phyloP scores from a whole-genome alignment of 768 basidiomycete species.

The Ramaria sp. region DNA sequence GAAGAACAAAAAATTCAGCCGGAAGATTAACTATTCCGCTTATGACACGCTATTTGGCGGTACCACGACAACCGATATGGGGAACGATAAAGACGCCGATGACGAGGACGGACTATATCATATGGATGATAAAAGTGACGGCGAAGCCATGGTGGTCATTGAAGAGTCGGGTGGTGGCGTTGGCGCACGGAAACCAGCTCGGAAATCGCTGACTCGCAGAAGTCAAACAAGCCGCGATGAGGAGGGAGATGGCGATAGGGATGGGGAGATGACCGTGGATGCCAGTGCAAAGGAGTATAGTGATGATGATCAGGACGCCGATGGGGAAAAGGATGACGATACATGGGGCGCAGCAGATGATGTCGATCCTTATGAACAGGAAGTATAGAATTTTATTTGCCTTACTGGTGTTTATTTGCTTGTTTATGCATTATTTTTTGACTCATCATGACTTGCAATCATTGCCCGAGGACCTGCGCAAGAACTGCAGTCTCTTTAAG shows the following conservation, averaged over 20 bases:
- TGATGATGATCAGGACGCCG: constrained; percentile 25
- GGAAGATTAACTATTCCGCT: constrained; percentile 89
- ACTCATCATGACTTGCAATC: no score
- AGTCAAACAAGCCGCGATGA: constrained; percentile 15
- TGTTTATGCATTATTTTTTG: no score
- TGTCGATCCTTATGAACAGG: constrained; percentile 63
- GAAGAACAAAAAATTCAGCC: constrained; percentile 79
- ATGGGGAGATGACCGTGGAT: constrained; percentile 1
- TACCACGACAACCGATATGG: constrained; percentile 6
- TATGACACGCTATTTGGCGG: constrained; percentile 47
- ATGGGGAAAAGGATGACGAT: constrained; percentile 28
- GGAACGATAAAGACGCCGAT: constrained; percentile 38
- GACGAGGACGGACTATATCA: constrained; percentile 33
- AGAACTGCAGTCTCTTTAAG: no score
- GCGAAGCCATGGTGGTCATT: constrained; percentile 25
- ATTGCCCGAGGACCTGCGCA: no score
- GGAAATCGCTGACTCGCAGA: not conserved
- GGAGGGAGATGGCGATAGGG: constrained; percentile 20
- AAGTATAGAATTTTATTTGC: constrained; percentile 28
- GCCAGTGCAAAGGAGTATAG: constrained; percentile 17
- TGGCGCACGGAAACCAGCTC: constrained; percentile 1
- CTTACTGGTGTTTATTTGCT: no score
- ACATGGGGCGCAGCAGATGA: constrained; percentile 11
- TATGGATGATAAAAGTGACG: constrained; percentile 38
- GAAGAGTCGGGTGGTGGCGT: constrained; percentile 30